Percentiles rank a stretch among this genome's conserved stretches.
phyloP scores from a whole-genome alignment of 176 grass and related monocot species.

The Triticum turgidum region DNA sequence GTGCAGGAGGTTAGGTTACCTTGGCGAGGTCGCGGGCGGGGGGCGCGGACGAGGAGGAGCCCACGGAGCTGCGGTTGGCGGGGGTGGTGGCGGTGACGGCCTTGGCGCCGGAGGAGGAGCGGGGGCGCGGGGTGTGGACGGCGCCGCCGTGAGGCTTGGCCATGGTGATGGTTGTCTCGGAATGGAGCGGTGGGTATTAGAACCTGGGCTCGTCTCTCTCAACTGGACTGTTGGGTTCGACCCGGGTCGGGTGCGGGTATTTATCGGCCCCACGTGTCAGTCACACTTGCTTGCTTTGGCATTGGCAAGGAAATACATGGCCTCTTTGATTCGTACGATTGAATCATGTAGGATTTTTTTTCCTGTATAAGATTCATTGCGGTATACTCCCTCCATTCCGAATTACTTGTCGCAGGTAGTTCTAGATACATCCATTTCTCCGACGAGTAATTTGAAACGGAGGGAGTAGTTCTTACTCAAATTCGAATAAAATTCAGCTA shows the following conservation, averaged over 20 bases:
- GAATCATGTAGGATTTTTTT: no score
- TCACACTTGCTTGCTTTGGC: neutral
- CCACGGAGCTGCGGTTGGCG: neutral
- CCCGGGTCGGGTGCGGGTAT: neutral
- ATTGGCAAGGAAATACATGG: neutral
- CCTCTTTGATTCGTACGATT: no score
- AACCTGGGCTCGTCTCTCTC: neutral
- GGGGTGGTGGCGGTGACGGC: neutral
- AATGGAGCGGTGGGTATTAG: neutral
- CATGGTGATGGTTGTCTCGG: constrained; percentile 25
- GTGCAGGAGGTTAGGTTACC: constrained; percentile 5
- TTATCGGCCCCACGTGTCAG: neutral
- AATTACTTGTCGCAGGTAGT: no score
- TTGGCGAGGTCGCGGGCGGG: constrained; percentile 17
- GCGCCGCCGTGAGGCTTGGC: constrained; percentile 14
- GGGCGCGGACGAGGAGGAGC: constrained; percentile 6
- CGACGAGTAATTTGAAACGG: no score
- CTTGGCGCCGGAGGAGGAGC: constrained; percentile 27
- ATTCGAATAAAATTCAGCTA: no score
- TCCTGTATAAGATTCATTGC: no score
- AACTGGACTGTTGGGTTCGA: neutral
- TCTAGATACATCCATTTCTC: no score
- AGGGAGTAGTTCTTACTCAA: no score
- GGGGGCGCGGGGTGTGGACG: neutral
- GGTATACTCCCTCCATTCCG: no score